Base-by-base conservation (phyloP, 225 moss, liverwort and hornwort species). In the Marchantia paleacea region DNA sequence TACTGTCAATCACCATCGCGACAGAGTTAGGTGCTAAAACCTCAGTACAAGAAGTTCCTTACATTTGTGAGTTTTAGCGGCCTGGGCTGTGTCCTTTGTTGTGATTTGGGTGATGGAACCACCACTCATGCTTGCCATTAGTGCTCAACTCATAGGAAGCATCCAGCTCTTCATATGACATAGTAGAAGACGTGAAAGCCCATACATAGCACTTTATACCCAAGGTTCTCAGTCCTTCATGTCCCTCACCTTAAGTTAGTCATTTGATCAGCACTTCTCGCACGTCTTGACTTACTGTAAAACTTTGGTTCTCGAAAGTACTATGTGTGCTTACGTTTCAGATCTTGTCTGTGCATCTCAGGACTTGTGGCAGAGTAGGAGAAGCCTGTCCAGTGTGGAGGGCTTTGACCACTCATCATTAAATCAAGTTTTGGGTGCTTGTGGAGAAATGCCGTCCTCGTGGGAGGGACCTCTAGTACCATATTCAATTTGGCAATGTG, bases 281-380 rank as follows among this genome's bases (percentile, higher is more conserved):
- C 39, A 39, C 5, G 39, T 39, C 39, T 39, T 39, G 39, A 39
- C 39, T 39, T 39, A 5, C n/a, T 39, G 39, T 39, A 39, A 39
- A 39, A 39, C 39, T 39, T 39, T 5, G 39, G 39, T 39, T 39
- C 39, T 39, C 39, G 39, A 39, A 39, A 39, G 39, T 39, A 39
- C 5, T 39, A 39, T 39, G 39, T 39, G 2, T 39, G 2, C 39
- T 39, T 39, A 39, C 39, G 39, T 39, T 5, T 39, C 39, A 2
- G 39, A 39, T 39, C 2, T 39, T 39, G 39, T 2, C 39, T 39
- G 39, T 5, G 39, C 39, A 39, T 39, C 5, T 24, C 91, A 94
- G 93, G 96, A 94, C 79, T 80, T 97, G 48, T 97, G 96, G 96
- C 87, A 87, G 75, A 94, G 91, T 81, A 92, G 94, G 47, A 85